Evolutionary conservation across 1,284 basidiomycete species (phyloP).

Genomic region (Coniophora puteana): DNA sequence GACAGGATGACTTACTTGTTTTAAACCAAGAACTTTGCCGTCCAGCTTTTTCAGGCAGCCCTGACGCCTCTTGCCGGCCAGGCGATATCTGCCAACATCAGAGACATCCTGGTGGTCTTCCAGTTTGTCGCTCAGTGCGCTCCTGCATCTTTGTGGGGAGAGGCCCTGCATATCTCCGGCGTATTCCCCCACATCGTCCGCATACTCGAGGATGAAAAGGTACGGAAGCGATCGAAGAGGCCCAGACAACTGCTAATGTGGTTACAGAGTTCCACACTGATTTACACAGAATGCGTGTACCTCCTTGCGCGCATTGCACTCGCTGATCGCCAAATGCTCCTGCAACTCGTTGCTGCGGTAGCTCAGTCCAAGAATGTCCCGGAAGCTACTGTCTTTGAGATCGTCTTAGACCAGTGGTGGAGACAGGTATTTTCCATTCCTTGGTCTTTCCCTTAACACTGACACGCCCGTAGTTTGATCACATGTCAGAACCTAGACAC

Average conservation of each 20-base stretch:
- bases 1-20: constrained; percentile 3
- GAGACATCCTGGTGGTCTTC: constrained; percentile 52
- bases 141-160: constrained; percentile 62
- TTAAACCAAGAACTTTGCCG: constrained; percentile 45
- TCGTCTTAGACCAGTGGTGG: constrained; percentile 77
- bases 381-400: constrained; percentile 59
- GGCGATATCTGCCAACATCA: constrained; percentile 51
- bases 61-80: constrained; percentile 44
- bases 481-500: constrained; percentile 75
- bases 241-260: constrained; percentile 9
- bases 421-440: constrained; percentile 48
- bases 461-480: constrained; percentile 62
- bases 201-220: constrained; percentile 61
- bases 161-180: constrained; percentile 65
- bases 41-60: constrained; percentile 55
- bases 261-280: constrained; percentile 43
- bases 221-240: constrained; percentile 23
- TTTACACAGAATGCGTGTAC: constrained; percentile 64
- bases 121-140: constrained; percentile 58
- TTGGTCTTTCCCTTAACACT: constrained; percentile 3
- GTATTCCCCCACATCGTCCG: constrained; percentile 61
- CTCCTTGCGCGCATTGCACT: constrained; percentile 68
- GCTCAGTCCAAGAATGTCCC: constrained; percentile 41
- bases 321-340: constrained; percentile 58
- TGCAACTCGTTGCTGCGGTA: constrained; percentile 61